A percentile compares a stretch with the other conserved stretches of the same genome.
phyloP scores from a whole-genome alignment of 768 basidiomycete species.

The Serendipita indica region DNA sequence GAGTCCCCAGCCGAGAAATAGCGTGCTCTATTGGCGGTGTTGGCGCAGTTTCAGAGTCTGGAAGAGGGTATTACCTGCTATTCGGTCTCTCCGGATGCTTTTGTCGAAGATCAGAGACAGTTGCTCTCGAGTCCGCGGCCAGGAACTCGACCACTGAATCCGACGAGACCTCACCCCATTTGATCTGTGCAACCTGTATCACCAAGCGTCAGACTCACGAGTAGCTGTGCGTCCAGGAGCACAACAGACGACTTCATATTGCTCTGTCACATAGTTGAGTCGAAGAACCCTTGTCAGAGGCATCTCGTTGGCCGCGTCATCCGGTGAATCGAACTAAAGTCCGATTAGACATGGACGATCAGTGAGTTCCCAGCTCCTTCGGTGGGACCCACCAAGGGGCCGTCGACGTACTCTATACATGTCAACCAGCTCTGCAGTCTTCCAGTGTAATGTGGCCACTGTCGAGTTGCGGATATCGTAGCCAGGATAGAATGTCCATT shows the following conservation, averaged over 20 bases:
- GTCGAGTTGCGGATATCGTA: slow-evolving; percentile 9
- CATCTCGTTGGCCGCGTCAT: slow-evolving; percentile 4
- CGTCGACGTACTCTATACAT: slow-evolving; percentile 8
- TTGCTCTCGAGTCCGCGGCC: not conserved
- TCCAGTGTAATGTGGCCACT: slow-evolving; percentile 7
- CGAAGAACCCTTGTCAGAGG: slow-evolving; percentile 2
- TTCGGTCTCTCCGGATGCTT: slow-evolving; percentile 7
- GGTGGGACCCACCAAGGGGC: not conserved
- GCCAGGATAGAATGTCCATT: slow-evolving; percentile 1
- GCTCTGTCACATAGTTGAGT: slow-evolving; percentile 8
- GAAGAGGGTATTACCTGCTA: not conserved
- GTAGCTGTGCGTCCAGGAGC: not conserved
- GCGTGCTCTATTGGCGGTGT: not conserved
- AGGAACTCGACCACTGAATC: slow-evolving; percentile 1
- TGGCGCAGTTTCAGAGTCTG: not conserved
- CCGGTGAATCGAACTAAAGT: slow-evolving; percentile 7
- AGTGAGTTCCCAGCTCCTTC: not conserved
- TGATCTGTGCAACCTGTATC: not conserved
- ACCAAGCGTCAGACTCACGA: not conserved
- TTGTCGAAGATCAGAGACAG: not conserved
- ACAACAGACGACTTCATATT: slow-evolving; percentile 1
- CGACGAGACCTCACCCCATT: not conserved
- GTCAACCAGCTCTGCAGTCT: not conserved
- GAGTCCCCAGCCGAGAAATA: slow-evolving; percentile 7
- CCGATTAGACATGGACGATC: not conserved